phyloP scores from a whole-genome alignment of 1,139 yeast genomes.

The Hemisphaericaspora lyxosophila region DNA sequence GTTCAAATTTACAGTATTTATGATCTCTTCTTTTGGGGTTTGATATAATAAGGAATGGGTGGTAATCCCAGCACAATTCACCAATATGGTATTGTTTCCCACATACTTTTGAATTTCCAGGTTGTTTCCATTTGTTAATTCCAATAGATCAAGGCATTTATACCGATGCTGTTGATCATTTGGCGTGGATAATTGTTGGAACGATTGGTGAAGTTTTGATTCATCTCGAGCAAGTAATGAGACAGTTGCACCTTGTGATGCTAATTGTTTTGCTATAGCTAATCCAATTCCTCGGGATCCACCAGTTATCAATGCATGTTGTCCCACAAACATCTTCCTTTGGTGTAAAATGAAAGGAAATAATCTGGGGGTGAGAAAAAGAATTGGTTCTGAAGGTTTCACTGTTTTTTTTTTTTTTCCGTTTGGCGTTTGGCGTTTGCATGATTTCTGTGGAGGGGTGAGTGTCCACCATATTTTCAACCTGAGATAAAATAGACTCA shows the following conservation, averaged over 20 bases:
- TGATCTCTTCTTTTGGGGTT: slow-evolving; percentile 44
- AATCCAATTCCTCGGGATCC: slow-evolving; percentile 85
- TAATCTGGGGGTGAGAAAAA: not conserved
- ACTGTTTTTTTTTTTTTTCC: not conserved
- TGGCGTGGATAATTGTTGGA: slow-evolving; percentile 31
- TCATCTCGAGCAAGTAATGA: slow-evolving; percentile 60
- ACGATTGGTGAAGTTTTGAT: slow-evolving; percentile 32
- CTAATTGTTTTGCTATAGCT: slow-evolving; percentile 58
- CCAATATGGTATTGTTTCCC: slow-evolving; percentile 43
- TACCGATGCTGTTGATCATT: slow-evolving; percentile 47
- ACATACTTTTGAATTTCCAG: slow-evolving; percentile 12
- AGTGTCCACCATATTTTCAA: too few species aligned
- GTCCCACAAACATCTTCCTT: slow-evolving; percentile 14
- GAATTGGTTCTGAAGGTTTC: not conserved
- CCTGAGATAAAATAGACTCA: too few species aligned
- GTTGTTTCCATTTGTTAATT: slow-evolving; percentile 1
- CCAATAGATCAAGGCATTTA: slow-evolving; percentile 50
- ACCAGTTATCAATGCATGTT: slow-evolving; percentile 71
- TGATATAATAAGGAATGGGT: slow-evolving; percentile 56
- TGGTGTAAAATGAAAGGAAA: not conserved
- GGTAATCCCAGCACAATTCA: slow-evolving; percentile 83
- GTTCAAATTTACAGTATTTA: slow-evolving; percentile 56
- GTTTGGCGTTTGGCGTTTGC: not conserved
- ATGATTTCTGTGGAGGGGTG: not conserved
- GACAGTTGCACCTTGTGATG: slow-evolving; percentile 61